Evolutionary conservation across 2,329 filamentous ascomycete genomes (phyloP).

Genomic region (Trichothecium sympodiale): DNA sequence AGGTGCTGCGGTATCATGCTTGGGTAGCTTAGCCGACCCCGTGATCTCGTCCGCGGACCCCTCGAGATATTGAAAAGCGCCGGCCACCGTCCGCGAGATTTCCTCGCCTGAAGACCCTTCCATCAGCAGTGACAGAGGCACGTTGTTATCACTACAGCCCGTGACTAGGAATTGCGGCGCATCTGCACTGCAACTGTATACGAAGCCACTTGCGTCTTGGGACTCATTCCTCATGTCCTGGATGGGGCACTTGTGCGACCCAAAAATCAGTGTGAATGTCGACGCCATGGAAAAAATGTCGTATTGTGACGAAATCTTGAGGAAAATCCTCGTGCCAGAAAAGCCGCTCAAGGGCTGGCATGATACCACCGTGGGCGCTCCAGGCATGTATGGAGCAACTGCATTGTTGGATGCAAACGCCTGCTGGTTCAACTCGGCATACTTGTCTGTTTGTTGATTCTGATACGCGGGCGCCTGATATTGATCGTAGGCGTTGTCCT

Average conservation of each 20-base stretch:
- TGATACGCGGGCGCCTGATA: slow-evolving; percentile 37
- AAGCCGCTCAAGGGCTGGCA: slow-evolving; percentile 59
- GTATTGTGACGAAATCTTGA: slow-evolving; percentile 66
- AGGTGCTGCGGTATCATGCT: slow-evolving; percentile 25
- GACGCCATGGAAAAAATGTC: slow-evolving; percentile 53
- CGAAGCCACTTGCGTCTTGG: slow-evolving; percentile 46
- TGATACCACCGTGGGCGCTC: slow-evolving; percentile 49
- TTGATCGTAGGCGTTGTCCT: slow-evolving; percentile 43
- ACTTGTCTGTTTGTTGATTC: slow-evolving; percentile 35
- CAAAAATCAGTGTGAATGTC: slow-evolving; percentile 61
- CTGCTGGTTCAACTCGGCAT: slow-evolving; percentile 40
- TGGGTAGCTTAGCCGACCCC: slow-evolving; percentile 22
- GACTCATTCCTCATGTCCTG: slow-evolving; percentile 51
- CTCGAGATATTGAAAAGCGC: slow-evolving; percentile 39
- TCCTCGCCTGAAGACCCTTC: slow-evolving; percentile 41
- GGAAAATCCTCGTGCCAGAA: slow-evolving; percentile 57
- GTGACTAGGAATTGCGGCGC: slow-evolving; percentile 52
- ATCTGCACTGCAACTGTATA: slow-evolving; percentile 62
- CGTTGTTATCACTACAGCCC: slow-evolving; percentile 34
- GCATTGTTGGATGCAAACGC: slow-evolving; percentile 50
- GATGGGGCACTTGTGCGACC: slow-evolving; percentile 55
- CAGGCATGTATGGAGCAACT: slow-evolving; percentile 55
- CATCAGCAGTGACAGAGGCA: slow-evolving; percentile 43
- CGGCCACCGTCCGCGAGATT: slow-evolving; percentile 36
- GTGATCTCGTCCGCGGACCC: slow-evolving; percentile 33